Conservation (phyloP, 192 early-diverging fungal species). For the Dimargaris cristalligena region DNA sequence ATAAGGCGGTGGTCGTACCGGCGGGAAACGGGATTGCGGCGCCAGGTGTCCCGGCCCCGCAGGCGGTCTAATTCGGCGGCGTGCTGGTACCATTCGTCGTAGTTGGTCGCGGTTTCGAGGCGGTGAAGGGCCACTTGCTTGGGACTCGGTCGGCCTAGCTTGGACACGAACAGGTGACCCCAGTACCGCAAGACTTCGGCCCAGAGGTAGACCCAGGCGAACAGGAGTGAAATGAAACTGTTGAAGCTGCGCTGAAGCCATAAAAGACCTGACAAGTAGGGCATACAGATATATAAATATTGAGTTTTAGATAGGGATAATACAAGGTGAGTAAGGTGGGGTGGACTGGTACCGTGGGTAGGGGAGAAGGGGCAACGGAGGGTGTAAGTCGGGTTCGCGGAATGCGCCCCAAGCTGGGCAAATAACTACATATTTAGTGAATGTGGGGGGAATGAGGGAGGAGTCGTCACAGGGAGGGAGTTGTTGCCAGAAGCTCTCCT, state of each 20-base stretch:
- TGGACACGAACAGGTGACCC: background rate
- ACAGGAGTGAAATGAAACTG: background rate
- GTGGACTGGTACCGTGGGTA: too few species aligned
- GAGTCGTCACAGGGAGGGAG: background rate
- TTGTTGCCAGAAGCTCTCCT: background rate
- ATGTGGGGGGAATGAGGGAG: background rate
- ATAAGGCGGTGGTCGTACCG: conserved; percentile 53
- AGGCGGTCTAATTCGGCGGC: background rate
- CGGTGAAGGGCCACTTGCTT: background rate
- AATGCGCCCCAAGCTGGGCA: too few species aligned
- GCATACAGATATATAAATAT: too few species aligned
- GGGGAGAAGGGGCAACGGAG: too few species aligned
- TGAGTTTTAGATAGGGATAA: too few species aligned
- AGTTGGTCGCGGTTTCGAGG: background rate
- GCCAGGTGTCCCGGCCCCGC: conserved; percentile 29
- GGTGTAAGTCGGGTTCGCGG: too few species aligned
- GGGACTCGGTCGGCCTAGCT: background rate
- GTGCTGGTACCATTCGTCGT: background rate
- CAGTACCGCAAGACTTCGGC: conserved; percentile 8
- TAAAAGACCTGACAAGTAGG: background rate
- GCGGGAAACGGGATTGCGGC: conserved; percentile 28
- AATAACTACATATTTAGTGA: too few species aligned
- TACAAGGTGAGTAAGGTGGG: too few species aligned
- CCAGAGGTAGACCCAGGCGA: conserved; percentile 11
- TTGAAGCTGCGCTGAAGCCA: conserved; percentile 3